phyloP scores from a whole-genome alignment of 306 rosid species.

The Pyrus betulifolia region DNA sequence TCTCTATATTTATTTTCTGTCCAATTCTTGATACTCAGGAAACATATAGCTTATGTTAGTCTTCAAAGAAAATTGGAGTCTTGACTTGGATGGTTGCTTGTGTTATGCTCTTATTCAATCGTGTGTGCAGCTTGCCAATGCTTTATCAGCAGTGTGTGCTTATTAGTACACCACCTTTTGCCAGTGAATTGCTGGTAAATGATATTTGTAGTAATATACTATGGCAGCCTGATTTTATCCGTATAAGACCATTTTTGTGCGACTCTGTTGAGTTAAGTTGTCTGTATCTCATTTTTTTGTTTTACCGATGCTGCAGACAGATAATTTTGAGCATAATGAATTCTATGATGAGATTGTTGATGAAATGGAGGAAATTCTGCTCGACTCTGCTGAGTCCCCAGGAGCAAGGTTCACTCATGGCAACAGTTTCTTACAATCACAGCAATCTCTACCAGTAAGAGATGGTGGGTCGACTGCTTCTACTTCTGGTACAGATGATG shows the following conservation, averaged over 20 bases:
- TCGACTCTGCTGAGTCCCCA: slow-evolving; percentile 68
- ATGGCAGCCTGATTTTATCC: neutral
- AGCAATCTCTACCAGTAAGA: slow-evolving; percentile 52
- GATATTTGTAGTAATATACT: neutral
- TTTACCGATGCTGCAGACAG: slow-evolving; percentile 49
- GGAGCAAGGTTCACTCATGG: slow-evolving; percentile 46
- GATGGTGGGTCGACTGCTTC: slow-evolving; percentile 93
- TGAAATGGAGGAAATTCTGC: slow-evolving; percentile 96
- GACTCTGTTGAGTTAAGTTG: neutral
- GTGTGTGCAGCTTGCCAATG: neutral
- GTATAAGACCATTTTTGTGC: neutral
- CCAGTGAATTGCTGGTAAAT: neutral
- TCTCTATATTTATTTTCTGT: neutral
- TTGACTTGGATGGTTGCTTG: neutral
- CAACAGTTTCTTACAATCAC: slow-evolving; percentile 42
- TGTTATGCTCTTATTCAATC: neutral
- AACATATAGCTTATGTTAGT: neutral
- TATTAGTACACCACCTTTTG: neutral
- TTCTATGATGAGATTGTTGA: slow-evolving; percentile 78
- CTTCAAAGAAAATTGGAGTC: neutral
- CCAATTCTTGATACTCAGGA: neutral
- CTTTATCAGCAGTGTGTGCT: neutral
- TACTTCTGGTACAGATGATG: slow-evolving; percentile 58
- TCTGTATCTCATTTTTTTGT: slow-evolving; percentile 1
- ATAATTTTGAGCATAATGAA: slow-evolving; percentile 56